Conservation (phyloP, 106 monocot species). For the Gastrodia elata region DNA sequence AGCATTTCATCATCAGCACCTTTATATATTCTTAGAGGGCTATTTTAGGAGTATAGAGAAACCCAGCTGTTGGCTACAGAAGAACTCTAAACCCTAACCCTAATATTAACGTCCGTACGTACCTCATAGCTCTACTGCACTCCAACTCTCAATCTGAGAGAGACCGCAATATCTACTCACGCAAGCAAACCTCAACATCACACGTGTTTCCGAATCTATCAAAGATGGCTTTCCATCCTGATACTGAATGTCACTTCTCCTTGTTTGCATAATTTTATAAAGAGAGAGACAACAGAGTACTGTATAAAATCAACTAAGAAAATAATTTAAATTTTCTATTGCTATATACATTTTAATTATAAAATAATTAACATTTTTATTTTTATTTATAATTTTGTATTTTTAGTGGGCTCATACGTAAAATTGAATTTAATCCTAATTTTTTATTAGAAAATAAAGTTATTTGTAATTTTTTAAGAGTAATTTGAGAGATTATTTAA, state of each 20-base stretch:
- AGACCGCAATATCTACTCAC: not conserved
- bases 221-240: not conserved
- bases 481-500: too few relatives aligned
- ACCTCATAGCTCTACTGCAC: not conserved
- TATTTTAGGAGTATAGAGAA: not conserved
- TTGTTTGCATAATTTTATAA: not conserved
- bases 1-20: too few relatives aligned
- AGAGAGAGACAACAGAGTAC: too few relatives aligned
- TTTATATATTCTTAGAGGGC: too few relatives aligned
- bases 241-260: not conserved
- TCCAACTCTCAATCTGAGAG: not conserved
- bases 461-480: too few relatives aligned
- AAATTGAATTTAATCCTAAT: too few relatives aligned
- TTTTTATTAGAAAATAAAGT: too few relatives aligned
- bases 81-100: not conserved
- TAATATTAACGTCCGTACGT: not conserved
- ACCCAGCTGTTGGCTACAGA: not conserved
- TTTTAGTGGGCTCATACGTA: too few relatives aligned
- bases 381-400: too few relatives aligned
- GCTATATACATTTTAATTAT: too few relatives aligned
- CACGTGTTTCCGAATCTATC: constrained; percentile 2
- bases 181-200: constrained; percentile 1
- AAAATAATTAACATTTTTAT: too few relatives aligned
- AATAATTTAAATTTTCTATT: too few relatives aligned
- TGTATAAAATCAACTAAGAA: not conserved